Percentiles rank a stretch among this genome's conserved stretches.
Conservation (phyloP, 768 basidiomycete species). For the Kwoniella bestiolae region DNA sequence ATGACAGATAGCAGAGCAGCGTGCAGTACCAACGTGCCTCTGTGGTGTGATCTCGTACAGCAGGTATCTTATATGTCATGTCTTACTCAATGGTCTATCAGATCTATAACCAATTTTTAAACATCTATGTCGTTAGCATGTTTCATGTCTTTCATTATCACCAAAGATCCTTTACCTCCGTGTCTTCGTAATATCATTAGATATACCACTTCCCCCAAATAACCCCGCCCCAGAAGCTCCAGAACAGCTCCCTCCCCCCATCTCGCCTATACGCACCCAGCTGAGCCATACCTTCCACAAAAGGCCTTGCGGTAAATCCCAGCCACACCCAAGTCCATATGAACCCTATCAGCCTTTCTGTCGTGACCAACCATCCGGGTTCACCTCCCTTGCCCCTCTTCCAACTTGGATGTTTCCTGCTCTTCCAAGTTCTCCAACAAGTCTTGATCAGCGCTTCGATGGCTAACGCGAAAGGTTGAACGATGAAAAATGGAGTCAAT, state of each 20-base stretch:
- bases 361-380: constrained; percentile 29
- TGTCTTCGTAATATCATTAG: too few relatives aligned
- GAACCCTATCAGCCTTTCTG: constrained; percentile 43
- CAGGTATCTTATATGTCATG: too few relatives aligned
- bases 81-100: too few relatives aligned
- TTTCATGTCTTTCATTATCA: too few relatives aligned
- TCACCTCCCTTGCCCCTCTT: neutral
- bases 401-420: too few relatives aligned
- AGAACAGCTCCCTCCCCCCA: constrained; percentile 10
- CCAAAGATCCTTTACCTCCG: too few relatives aligned
- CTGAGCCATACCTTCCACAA: constrained; percentile 40
- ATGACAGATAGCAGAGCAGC: too few relatives aligned
- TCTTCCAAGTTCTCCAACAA: too few relatives aligned
- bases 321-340: constrained; percentile 48
- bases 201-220: constrained; percentile 41
- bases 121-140: too few relatives aligned
- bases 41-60: too few relatives aligned
- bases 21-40: too few relatives aligned
- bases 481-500: constrained; percentile 43
- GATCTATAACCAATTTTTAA: too few relatives aligned
- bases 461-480: constrained; percentile 43
- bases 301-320: constrained; percentile 44
- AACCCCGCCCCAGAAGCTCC: constrained; percentile 35
- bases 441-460: constrained; percentile 37
- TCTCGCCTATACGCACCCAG: constrained; percentile 28